phyloP scores from a whole-genome alignment of 1,284 basidiomycete genomes.

The Leccinum pachyderme region DNA sequence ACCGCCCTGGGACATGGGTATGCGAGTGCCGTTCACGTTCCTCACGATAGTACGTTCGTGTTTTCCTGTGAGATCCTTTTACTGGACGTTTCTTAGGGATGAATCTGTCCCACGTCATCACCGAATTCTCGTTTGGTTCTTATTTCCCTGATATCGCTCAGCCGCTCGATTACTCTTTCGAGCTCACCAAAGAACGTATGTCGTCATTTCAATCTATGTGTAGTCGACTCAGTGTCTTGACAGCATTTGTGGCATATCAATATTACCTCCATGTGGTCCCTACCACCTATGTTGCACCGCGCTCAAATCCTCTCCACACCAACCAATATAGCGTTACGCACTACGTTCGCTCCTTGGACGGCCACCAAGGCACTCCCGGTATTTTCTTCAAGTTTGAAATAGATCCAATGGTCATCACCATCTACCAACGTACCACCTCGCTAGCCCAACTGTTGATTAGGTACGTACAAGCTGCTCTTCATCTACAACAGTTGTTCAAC shows the following conservation, averaged over 20 bases:
- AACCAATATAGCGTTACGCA: conserved; percentile 97
- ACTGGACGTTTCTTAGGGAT: conserved; percentile 59
- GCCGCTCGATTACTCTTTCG: conserved; percentile 89
- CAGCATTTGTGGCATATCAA: conserved; percentile 91
- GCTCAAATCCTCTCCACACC: conserved; percentile 64
- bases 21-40: conserved; percentile 81
- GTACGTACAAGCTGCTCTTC: conserved; percentile 35
- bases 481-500: neutral
- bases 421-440: conserved; percentile 84
- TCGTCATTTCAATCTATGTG: conserved; percentile 13
- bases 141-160: conserved; percentile 96
- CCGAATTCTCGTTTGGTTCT: conserved; percentile 95
- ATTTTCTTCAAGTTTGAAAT: conserved; percentile 98
- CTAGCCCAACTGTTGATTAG: conserved; percentile 83
- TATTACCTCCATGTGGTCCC: conserved; percentile 96
- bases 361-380: conserved; percentile 81
- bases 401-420: conserved; percentile 84
- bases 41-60: conserved; percentile 65
- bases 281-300: conserved; percentile 83
- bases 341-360: conserved; percentile 77
- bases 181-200: conserved; percentile 78
- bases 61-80: neutral
- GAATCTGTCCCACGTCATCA: conserved; percentile 96
- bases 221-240: neutral
- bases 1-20: conserved; percentile 96